phyloP scores from a whole-genome alignment of 352 stramenopile species.

The Phytophthora aleatoria region DNA sequence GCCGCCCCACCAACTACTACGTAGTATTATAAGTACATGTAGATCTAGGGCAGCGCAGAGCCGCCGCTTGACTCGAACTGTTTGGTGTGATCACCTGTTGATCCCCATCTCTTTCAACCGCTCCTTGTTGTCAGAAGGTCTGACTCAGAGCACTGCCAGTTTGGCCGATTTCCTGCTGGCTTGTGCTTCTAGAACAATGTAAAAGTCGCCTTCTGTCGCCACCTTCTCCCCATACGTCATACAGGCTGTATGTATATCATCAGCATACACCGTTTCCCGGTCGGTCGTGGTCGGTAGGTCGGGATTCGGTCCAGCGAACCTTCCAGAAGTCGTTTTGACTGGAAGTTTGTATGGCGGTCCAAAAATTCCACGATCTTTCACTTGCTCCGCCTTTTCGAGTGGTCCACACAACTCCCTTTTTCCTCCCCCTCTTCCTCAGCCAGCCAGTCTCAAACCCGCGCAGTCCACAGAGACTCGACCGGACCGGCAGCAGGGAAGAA shows the following conservation, averaged over 20 bases:
- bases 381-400: conserved; percentile 13
- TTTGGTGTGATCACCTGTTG: too few species aligned
- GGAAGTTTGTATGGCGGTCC: conserved; percentile 25
- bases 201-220: neutral
- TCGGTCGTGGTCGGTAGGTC: conserved; percentile 23
- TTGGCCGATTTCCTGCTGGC: neutral
- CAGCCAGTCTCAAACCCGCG: conserved; percentile 42
- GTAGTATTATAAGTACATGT: too few species aligned
- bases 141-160: neutral
- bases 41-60: too few species aligned
- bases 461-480: conserved; percentile 26
- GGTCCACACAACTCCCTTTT: conserved; percentile 27
- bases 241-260: neutral
- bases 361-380: conserved; percentile 36
- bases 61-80: too few species aligned
- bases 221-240: neutral
- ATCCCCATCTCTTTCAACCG: neutral
- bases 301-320: conserved; percentile 23
- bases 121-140: conserved; percentile 3
- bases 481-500: conserved; percentile 5
- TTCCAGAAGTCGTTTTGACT: conserved; percentile 35
- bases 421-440: conserved; percentile 22
- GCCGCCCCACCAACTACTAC: too few species aligned
- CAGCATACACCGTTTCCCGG: conserved; percentile 16
- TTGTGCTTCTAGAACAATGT: conserved; percentile 22